Base-by-base conservation (phyloP, 768 basidiomycete genomes). In the Xerocomus spinulosus region DNA sequence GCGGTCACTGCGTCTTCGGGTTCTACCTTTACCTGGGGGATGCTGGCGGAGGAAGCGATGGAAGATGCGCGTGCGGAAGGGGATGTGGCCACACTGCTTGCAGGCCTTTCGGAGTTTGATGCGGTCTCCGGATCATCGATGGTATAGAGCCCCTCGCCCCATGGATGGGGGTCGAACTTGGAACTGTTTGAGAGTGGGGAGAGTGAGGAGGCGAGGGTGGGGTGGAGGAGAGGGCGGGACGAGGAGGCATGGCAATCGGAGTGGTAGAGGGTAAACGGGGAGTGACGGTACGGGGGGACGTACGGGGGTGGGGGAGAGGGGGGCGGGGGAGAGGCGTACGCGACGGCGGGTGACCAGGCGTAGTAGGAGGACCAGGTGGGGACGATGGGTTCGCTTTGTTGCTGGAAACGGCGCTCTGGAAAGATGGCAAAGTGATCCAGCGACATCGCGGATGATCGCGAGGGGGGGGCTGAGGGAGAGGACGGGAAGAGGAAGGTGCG, bases 61-160 rank as follows among this genome's bases (percentile, higher is more conserved):
- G 65, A 68, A n/a, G 64, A 65, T 14, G 65, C 60, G 54, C 65
- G 65, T 61, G 60, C 61, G 0, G 67, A 67, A 55, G 67, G 65
- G 54, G 65, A 68, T 14, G 67, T 50, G n/a, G 62, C 65, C 43
- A 62, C 58, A 54, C 55, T 68, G 63, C 61, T 63, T 51, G 53
- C 64, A 42, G 64, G 64, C 48, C 60, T 59, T 60, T 67, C 56
- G 55, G 64, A 66, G 62, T 68, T 63, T 38, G 66, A 59, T 62
- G 60, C 52, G 29, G 66, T 58, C 40, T 64, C 62, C 44, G 67
- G 55, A 50, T 67, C 60, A 53, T 66, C 64, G 46, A 66, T 54
- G 17, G 67, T 62, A 41, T 67, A 67, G 40, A 68, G 60, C 56
- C 56, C 63, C 37, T 60, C 52, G 50, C 61, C 61, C 65, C 65